Conservation (phyloP, 2,329 filamentous ascomycete species). For the Pseudogymnoascus sp. region DNA sequence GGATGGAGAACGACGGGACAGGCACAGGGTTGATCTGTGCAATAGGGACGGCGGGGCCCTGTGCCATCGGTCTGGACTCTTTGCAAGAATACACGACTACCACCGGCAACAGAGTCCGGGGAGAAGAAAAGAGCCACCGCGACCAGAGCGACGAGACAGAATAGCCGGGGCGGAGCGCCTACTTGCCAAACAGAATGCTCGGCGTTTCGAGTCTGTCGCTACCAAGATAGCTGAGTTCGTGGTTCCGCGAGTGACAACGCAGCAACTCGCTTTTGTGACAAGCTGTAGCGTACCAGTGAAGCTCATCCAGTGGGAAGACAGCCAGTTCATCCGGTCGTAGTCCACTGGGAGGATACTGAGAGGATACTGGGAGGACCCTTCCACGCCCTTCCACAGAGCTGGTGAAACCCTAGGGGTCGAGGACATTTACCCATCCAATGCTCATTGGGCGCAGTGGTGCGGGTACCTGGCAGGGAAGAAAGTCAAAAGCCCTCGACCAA, state of each 20-base stretch:
- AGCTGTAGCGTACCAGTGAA: background rate
- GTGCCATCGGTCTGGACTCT: background rate
- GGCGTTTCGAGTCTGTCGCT: constrained; percentile 3
- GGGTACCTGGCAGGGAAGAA: constrained; percentile 6
- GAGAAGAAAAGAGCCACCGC: background rate
- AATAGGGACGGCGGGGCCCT: background rate
- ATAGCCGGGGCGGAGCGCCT: background rate
- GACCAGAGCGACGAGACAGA: background rate
- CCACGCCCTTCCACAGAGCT: background rate
- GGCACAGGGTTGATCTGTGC: background rate
- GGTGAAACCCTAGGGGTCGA: constrained; percentile 4
- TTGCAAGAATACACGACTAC: background rate
- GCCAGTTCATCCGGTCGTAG: background rate
- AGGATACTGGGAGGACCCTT: background rate
- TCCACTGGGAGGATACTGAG: background rate
- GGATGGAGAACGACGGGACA: background rate
- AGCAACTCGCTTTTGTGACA: background rate
- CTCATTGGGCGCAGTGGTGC: constrained; percentile 2
- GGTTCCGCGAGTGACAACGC: constrained; percentile 2
- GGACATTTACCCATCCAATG: background rate
- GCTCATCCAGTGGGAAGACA: background rate
- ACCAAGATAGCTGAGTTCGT: background rate
- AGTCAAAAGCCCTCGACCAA: background rate
- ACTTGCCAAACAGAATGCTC: background rate
- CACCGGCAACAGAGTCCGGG: background rate